Base-by-base conservation (phyloP, 495 filamentous ascomycete species). In the Glonium stellatum region DNA sequence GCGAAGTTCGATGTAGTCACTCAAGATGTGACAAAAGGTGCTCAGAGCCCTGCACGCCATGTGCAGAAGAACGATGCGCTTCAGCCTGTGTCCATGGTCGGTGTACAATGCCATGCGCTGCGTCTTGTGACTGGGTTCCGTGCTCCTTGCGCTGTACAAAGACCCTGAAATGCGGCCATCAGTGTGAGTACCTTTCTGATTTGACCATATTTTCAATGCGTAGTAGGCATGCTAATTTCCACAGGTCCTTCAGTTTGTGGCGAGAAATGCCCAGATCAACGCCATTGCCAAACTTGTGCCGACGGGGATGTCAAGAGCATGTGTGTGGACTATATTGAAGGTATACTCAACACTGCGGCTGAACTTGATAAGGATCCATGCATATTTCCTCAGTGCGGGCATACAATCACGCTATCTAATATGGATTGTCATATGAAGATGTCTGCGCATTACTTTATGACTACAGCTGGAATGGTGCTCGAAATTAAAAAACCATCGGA, bases 321-420 rank as follows among this genome's bases (percentile, higher is more conserved):
- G 44, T 39, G 72, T 5, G 81, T 86, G 0, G 84, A 88, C 59
- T 77, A 78, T 44, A 74, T 86, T 39, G 67, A 76, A 66, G 59
- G 72, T 4, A 69, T 71, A 21, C 63, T 71, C 4, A 88, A 84
- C 62, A 64, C 62, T 0, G 83, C 86, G 5, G 72, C 83, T 37
- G 69, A 89, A 64, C 66, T 88, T 5, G 70, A 86, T 47, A 69
- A 75, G 18, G 74, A 79, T 10, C 87, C 87, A 8, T 80, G 79
- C 57, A 78, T 90, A 9, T 76, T 91, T 31, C 81, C 81, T 0
- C 64, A 69, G 13, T 91, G 87, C 69, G 84, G 85, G 0, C 87
- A 92, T 62, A 77, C 87, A 51, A 69, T 88, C 42, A 85, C 81
- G 0, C 59, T 83, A 2, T 71, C 39, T 4, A 44, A 44, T 44